Evolutionary conservation across 352 stramenopile genomes (phyloP).

Genomic region (Phytophthora cactorum): DNA sequence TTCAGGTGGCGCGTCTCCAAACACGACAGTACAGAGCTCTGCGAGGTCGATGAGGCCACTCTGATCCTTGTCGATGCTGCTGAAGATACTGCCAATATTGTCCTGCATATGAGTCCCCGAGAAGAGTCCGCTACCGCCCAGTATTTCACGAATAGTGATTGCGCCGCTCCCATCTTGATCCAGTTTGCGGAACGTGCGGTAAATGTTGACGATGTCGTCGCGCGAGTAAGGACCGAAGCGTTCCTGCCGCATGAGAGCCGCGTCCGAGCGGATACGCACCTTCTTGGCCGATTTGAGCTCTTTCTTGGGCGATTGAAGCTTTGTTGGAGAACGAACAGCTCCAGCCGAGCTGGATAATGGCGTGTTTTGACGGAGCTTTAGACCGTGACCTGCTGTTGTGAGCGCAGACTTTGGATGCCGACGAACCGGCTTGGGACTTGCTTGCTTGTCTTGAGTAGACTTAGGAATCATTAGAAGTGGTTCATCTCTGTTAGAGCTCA

Average conservation of each 20-base stretch:
- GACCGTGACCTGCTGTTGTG: constrained; percentile 12
- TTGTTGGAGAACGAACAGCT: constrained; percentile 9
- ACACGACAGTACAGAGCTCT: constrained; percentile 67
- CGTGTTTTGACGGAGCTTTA: constrained; percentile 20
- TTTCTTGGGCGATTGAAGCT: constrained; percentile 15
- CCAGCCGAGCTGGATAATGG: constrained; percentile 32
- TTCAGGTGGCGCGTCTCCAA: constrained; percentile 47
- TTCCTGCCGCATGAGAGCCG: constrained; percentile 63
- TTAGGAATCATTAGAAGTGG: constrained; percentile 1
- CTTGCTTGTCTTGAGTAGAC: neutral
- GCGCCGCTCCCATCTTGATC: constrained; percentile 74
- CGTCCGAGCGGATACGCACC: constrained; percentile 64
- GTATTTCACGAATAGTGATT: constrained; percentile 68
- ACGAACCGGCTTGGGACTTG: constrained; percentile 14
- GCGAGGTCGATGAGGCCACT: constrained; percentile 78
- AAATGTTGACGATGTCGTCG: constrained; percentile 77
- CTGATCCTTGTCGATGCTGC: constrained; percentile 75
- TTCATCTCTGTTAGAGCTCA: neutral
- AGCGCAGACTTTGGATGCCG: constrained; percentile 29
- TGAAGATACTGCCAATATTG: constrained; percentile 80
- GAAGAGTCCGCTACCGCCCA: constrained; percentile 67
- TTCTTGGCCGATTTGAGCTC: constrained; percentile 57
- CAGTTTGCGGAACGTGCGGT: constrained; percentile 74
- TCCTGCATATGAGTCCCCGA: constrained; percentile 67
- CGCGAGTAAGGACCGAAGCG: constrained; percentile 70